Base-by-base conservation (phyloP, 192 early-diverging fungal genomes). In the Rhizoclosmatium globosum region DNA sequence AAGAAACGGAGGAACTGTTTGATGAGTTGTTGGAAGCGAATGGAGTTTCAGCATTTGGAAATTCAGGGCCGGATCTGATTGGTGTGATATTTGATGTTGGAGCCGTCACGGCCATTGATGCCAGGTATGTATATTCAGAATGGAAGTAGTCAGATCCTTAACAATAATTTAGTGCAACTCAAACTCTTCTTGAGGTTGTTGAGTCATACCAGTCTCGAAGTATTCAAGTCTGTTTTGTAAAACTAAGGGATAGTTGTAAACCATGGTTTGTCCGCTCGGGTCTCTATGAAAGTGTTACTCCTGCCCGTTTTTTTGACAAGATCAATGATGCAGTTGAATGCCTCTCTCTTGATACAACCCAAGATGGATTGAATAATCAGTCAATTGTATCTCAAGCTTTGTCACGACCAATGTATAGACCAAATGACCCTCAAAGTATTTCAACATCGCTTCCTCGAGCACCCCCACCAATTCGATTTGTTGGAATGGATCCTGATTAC, bases 31-130 rank as follows among this genome's bases (percentile, higher is more conserved):
- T 62, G 21, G 38, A 62, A 6, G 66, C 9, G 15, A 45, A 19
- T 11, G 23, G 11, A 43, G 43, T 21, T 13, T 4, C 23, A 4
- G 19, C 66, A 17, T 21, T 19, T 17, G 19, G 7, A 15, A 41
- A 46, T 45, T 19, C 4, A 11, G 38, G 4, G 9, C 44, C 66
- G 66, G 90, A 93, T 11, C 87, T 94, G 3, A 82, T 89, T 3
- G 91, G 91, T 46, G 92, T 97, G 23, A 91, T 99, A 41, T 98
- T 99, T 88, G 97, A 99, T 79, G 90, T 98, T 43, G 90, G 92
- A 47, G 92, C 93, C 59, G 95, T 99, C 90, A 89, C 93, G 0
- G 86, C 86, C 2, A 88, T 99, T 74, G 98, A 99, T 86, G 97
- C 96, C 46, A 97, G 95, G 88, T 89, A 84, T 45, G 23, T 45